Base-by-base conservation (phyloP, 2,329 filamentous ascomycete genomes). In the Anisogramma anomala region DNA sequence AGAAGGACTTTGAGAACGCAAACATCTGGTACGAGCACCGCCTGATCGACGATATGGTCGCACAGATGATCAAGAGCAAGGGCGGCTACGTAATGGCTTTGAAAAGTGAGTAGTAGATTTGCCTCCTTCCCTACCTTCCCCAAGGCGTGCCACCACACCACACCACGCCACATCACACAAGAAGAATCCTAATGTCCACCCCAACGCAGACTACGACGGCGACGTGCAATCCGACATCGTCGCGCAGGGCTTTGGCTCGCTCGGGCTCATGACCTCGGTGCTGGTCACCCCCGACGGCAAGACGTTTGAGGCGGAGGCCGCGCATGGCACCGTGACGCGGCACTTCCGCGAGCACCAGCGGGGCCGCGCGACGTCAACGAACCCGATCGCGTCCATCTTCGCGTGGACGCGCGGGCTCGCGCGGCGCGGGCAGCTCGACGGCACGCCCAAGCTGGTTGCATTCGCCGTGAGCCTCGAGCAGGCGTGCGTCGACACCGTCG, bases 311-410 rank as follows among this genome's bases (percentile, higher is more conserved):
- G 87, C 88, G 45, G 91, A 96, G 72, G 91, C 91, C 50, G 91
- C 91, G 51, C 91, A 96, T 75, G 91, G 91, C 57, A 96, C 91
- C 49, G 91, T 98, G 52, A 98, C 91, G 41, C 85, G 91, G 57
- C 91, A 96, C 74, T 96, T 87, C 79, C 86, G 91, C 60, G 89
- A 96, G 72, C 84, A 96, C 75, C 91, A 96, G 68, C 95, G 95
- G 74, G 91, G 91, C 61, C 80, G 81, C 55, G 86, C 94, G 68
- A 98, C 91, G 42, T 94, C 87, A 33, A 98, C 91, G 53, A 96
- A 98, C 79, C 91, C 91, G 47, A 96, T 96, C 56, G 91, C 91
- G 49, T 94, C 86, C 61, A 96, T 98, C 70, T 98, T 96, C 64
- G 91, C 91, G 57, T 98, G 91, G 91, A 96, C 91, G 46, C 83